Conservation (phyloP, 108 stramenopile species). For the Nitzschia inconspicua region DNA sequence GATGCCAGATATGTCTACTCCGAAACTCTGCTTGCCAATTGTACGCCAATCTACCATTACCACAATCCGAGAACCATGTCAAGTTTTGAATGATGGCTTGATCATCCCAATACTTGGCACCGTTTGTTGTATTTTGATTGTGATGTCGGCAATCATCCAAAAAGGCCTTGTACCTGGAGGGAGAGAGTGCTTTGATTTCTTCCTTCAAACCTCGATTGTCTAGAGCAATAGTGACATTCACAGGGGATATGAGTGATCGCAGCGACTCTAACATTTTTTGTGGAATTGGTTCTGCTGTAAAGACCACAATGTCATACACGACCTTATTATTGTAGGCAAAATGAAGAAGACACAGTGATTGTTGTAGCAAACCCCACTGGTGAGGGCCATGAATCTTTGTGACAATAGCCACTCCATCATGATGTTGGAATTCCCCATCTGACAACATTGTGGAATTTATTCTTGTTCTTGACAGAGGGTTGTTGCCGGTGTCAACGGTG, state of each 20-base stretch:
- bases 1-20: conserved; percentile 42
- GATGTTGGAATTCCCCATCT: conserved; percentile 14
- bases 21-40: conserved; percentile 48
- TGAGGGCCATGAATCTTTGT: conserved; percentile 35
- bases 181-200: conserved; percentile 9
- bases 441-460: too few species aligned
- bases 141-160: conserved; percentile 21
- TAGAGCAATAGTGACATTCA: conserved; percentile 22
- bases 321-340: conserved; percentile 35
- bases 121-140: not conserved
- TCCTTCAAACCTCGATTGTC: conserved; percentile 21
- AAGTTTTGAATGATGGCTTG: conserved; percentile 9
- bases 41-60: not conserved
- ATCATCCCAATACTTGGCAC: too few species aligned
- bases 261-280: conserved; percentile 4
- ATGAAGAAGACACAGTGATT: conserved; percentile 32
- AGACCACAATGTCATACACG: conserved; percentile 35
- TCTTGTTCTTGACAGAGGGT: too few species aligned
- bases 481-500: too few species aligned
- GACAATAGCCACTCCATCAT: conserved; percentile 31
- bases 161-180: not conserved
- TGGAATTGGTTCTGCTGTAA: conserved; percentile 13
- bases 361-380: conserved; percentile 1
- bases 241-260: conserved; percentile 12
- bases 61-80: conserved; percentile 14